phyloP scores from a whole-genome alignment of 73 alveolate species.

The Paramecium tetraurelia region DNA sequence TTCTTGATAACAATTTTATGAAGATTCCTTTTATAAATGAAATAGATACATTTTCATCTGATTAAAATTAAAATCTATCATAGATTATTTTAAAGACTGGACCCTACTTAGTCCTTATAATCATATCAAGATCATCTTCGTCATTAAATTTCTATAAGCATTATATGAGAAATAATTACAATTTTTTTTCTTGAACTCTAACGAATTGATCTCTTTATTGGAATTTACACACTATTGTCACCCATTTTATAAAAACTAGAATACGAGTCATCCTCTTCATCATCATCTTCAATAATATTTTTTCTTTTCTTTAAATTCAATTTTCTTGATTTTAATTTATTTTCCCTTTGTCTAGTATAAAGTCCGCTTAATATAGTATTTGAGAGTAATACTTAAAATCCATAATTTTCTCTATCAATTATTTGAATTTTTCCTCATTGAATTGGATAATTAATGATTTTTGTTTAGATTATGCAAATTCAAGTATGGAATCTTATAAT shows the following conservation, averaged over 20 bases:
- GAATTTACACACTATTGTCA: not conserved
- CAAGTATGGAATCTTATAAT: slow-evolving; percentile 55
- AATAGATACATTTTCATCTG: not conserved
- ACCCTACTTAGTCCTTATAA: slow-evolving; percentile 21
- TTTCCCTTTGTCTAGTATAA: slow-evolving; percentile 36
- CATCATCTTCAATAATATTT: not conserved
- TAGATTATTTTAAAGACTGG: not conserved
- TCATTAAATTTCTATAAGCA: not conserved
- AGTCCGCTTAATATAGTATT: not conserved
- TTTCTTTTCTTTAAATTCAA: not conserved
- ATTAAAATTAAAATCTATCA: not conserved
- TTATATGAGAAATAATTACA: not conserved
- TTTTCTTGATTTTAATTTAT: not conserved
- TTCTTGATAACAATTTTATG: not conserved
- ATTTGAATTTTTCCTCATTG: slow-evolving; percentile 53
- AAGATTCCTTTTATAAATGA: not conserved
- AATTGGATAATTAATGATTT: slow-evolving; percentile 1
- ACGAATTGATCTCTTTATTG: slow-evolving; percentile 9
- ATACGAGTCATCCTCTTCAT: slow-evolving; percentile 12
- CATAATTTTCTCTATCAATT: slow-evolving; percentile 54
- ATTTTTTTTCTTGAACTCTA: not conserved
- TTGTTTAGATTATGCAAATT: slow-evolving; percentile 53
- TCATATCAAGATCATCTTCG: not conserved
- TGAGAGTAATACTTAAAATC: slow-evolving; percentile 55
- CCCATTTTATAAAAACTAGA: not conserved